Evolutionary conservation across 1,284 basidiomycete species (phyloP), one percentile per base, ranked within the genome.

Genomic region (Marasmius sp.): DNA sequence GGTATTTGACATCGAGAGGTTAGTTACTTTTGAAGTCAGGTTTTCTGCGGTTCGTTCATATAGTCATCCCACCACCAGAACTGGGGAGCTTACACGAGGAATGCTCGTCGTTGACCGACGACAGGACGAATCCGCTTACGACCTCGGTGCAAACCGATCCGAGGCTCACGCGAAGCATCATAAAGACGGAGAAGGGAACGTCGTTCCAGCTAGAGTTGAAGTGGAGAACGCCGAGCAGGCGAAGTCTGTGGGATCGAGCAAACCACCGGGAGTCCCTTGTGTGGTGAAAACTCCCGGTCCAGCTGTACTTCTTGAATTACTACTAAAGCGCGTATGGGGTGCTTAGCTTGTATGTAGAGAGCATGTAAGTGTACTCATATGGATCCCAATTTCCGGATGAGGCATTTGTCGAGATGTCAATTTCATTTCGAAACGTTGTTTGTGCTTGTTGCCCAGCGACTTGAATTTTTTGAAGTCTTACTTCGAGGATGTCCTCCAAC

Each of bases 51-150:
- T 48, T 12, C 14, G n/a, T 27, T 22, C 11, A 22, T 56, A 22
- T 65, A n/a, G 56, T 33, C 38, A 39, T 50, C 39, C 47, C 45
- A n/a, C 11, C 45, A 64, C 10, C 47, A 83, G 82, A 51, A 75
- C 69, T 7, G 81, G 82, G 4, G 80, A 83, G 65, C 60, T 88
- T 18, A 92, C 90, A 22, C 82, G 89, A 47, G 91, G 91, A 14
- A 91, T 92, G 88, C 76, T 91, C 61, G 87, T 92, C 14, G 81
- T 89, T 7, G 90, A 92, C 68, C 78, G 87, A 63, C 80, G 91
- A 49, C 77, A 78, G n/a, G 86, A 85, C 61, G 72, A 78, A 62
- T 78, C 81, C 16, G 85, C 82, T 6, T 88, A 89, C 71, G 79
- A 83, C 2, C 81, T 83, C 0, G 88, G 88, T 12, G 77, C 78